phyloP scores from a whole-genome alignment of 106 monocot species.

The Ottelia alismoides region DNA sequence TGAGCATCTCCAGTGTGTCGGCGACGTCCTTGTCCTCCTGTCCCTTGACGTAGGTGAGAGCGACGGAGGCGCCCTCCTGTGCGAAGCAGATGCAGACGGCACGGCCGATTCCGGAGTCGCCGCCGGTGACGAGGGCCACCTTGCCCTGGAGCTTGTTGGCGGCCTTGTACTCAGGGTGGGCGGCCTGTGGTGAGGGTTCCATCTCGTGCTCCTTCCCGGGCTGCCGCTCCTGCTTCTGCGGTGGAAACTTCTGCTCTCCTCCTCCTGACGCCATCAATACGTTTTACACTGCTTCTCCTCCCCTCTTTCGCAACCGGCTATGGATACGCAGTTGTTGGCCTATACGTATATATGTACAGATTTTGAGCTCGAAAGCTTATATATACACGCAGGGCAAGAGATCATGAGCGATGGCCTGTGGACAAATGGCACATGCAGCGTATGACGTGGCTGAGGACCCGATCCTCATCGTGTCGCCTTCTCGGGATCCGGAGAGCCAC shows the following conservation, averaged over 20 bases:
- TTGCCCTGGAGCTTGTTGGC: slow-evolving; percentile 70
- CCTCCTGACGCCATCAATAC: too few relatives aligned
- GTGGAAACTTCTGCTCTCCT: slow-evolving; percentile 40
- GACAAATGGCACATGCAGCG: too few relatives aligned
- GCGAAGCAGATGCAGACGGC: slow-evolving; percentile 51
- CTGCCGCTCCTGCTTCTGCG: slow-evolving; percentile 41
- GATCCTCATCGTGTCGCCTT: too few relatives aligned
- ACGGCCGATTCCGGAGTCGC: slow-evolving; percentile 76
- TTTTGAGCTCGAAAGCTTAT: too few relatives aligned
- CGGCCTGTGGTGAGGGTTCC: slow-evolving; percentile 40
- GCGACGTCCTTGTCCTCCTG: slow-evolving; percentile 49
- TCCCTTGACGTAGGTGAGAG: slow-evolving; percentile 49
- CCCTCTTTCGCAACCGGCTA: too few relatives aligned
- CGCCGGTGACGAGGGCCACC: slow-evolving; percentile 62
- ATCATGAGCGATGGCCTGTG: too few relatives aligned
- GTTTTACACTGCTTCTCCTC: too few relatives aligned
- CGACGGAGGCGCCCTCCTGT: slow-evolving; percentile 60
- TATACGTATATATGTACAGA: too few relatives aligned
- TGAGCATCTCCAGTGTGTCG: slow-evolving; percentile 39
- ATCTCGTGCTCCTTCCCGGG: slow-evolving; percentile 64
- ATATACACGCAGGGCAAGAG: too few relatives aligned
- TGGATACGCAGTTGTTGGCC: too few relatives aligned
- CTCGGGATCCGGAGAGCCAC: too few relatives aligned
- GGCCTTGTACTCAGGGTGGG: slow-evolving; percentile 34
- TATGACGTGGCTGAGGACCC: too few relatives aligned